Evolutionary conservation across 2,329 filamentous ascomycete genomes (phyloP), one percentile per base, ranked within the genome.

Genomic region (Claviceps spartinae): DNA sequence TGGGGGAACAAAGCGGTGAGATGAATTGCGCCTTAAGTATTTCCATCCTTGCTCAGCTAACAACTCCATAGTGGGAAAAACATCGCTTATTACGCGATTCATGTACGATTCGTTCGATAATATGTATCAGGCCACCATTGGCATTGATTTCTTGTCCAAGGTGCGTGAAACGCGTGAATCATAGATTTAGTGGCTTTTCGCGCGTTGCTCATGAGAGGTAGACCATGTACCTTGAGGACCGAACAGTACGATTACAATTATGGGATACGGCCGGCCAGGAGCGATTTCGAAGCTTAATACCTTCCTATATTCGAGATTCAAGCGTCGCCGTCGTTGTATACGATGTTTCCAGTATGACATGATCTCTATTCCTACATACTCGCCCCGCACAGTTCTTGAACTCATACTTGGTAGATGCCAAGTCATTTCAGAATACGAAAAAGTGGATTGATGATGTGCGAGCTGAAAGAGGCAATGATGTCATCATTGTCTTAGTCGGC

Each of bases 101-200:
- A 98, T 98, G 93, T 98, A 98, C 78, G 93, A 98, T 72, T 97
- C 93, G 47, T 98, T 98, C 76, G 93, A 98, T 77, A 96, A 95
- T 73, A 97, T 91, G 78, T 98, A 98, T 74, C 93, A 98, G 72
- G 93, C 93, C 53, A 98, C 93, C 41, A 97, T 98, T 66, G 93
- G 93, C 65, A 98, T 98, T 74, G 93, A 98, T 72, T 98, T 98
- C 67, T 81, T 98, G 60, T 96, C 90, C 65, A 98, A 98, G 85
- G 88, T 87, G 76, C 67, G 61, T 24, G 3, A 24, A 13, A 88
- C 87, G 76, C 67, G 61, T 24, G 3, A 34, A 13, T 8, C 24
- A n/a, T 26, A 8, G 26, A 20, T n/a, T 34, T 13, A 5, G 16
- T 44, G 7, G 20, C 7, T 8, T 42, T 36, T 30, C 8, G 41